Evolutionary conservation across 768 basidiomycete genomes (phyloP).

Genomic region (Trametes villosa): DNA sequence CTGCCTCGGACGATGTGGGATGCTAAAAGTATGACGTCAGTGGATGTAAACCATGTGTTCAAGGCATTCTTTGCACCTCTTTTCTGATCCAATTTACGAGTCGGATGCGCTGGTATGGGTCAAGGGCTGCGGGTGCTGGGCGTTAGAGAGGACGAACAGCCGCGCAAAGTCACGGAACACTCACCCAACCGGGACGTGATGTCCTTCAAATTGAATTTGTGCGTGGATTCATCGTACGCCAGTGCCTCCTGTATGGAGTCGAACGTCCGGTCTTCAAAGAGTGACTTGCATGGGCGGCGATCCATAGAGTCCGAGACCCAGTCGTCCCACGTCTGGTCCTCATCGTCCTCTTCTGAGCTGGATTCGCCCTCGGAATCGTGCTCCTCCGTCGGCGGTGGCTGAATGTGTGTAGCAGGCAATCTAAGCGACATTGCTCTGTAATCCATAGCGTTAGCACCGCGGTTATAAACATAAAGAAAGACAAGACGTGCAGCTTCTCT

Average conservation of each 20-base stretch:
- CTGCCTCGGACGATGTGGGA: conserved; percentile 48
- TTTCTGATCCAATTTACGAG: conserved; percentile 88
- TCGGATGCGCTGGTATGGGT: conserved; percentile 78
- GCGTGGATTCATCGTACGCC: conserved; percentile 58
- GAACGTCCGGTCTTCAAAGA: conserved; percentile 73
- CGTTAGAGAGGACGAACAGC: background rate
- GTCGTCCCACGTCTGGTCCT: conserved; percentile 78
- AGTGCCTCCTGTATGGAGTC: conserved; percentile 62
- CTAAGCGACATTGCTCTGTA: conserved; percentile 18
- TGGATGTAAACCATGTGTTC: background rate
- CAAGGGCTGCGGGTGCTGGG: conserved; percentile 55
- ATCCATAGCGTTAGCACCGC: background rate
- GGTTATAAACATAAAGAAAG: background rate
- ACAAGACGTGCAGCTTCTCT: background rate
- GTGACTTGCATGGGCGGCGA: conserved; percentile 61
- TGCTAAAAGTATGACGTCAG: conserved; percentile 48
- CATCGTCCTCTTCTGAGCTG: conserved; percentile 30
- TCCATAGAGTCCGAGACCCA: conserved; percentile 74
- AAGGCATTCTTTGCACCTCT: conserved; percentile 48
- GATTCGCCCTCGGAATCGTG: conserved; percentile 14
- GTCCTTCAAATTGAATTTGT: conserved; percentile 66
- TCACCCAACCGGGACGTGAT: conserved; percentile 58
- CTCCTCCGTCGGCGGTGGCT: conserved; percentile 6
- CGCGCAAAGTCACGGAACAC: conserved; percentile 27
- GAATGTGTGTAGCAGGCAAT: conserved; percentile 13